Percentiles rank a stretch among this genome's conserved stretches.
These are phyloP conservation scores for Eurotiales sp. DNA, from an alignment of 2,329 filamentous ascomycete genomes.

Conservation along the genomic window DNA sequence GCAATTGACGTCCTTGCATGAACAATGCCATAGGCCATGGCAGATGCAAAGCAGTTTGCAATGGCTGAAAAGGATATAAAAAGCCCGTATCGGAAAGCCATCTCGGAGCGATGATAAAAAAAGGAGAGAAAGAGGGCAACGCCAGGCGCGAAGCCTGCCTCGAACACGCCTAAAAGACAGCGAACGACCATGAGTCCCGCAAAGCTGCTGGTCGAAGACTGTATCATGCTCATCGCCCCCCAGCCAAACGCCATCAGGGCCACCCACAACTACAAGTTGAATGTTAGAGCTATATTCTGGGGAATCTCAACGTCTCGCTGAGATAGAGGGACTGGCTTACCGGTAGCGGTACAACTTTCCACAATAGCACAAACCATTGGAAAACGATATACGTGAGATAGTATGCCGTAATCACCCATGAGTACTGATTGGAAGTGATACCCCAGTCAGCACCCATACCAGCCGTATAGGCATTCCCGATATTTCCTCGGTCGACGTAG, in stretches of 20 bases:
- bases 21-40: constrained; percentile 66
- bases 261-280: too few relatives aligned
- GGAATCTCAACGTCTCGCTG: too few relatives aligned
- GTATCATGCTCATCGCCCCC: too few relatives aligned
- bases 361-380: constrained; percentile 9
- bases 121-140: constrained; percentile 42
- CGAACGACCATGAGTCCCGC: constrained; percentile 16
- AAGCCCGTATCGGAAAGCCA: constrained; percentile 72
- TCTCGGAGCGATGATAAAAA: constrained; percentile 57
- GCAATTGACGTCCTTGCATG: constrained; percentile 1
- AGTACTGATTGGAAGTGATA: constrained; percentile 11
- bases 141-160: constrained; percentile 12
- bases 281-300: too few relatives aligned
- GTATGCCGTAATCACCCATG: constrained; percentile 10
- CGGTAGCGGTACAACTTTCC: too few relatives aligned
- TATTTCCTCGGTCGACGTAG: too few relatives aligned
- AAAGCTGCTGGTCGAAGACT: too few relatives aligned
- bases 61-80: constrained; percentile 66
- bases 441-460: constrained; percentile 10
- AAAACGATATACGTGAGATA: constrained; percentile 12
- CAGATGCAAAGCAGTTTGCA: constrained; percentile 61
- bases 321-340: too few relatives aligned
- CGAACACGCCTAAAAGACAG: constrained; percentile 15
- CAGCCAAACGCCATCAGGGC: too few relatives aligned
- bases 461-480: constrained; percentile 14